Base-by-base conservation (phyloP, 495 filamentous ascomycete species). In the Xylaria venustula region DNA sequence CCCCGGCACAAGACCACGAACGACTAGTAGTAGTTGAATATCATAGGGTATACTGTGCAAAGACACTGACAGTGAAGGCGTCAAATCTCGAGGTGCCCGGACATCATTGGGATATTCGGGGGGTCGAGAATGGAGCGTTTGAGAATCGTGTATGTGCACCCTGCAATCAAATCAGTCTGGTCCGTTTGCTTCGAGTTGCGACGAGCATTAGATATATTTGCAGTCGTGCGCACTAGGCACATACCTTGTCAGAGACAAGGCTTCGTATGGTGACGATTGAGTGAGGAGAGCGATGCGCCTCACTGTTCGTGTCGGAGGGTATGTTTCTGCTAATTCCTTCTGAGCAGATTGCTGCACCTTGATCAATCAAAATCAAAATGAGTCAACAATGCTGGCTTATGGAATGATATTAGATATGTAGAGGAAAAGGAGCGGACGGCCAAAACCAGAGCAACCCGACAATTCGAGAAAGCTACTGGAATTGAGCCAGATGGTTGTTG, bases 351-450 rank as follows among this genome's bases (percentile, higher is more conserved):
- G 50, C 42, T 42, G 20, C 36, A 14, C 28, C 47, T 54, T 36
- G 47, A 54, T 61, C 58, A 61, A 48, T 54, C 58, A 48, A 54
- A 61, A 65, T 60, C 61, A 64, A 68, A 64, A 64, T 63, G 62
- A 42, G 65, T 53, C 65, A 65, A 68, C 59, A 64, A 68, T 63
- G 66, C 65, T 63, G 56, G 64, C 60, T 67, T 69, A 63, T 61
- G 54, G 67, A 66, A 68, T 64, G 46, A 67, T 54, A 70, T 57
- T 48, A 62, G 67, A 47, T 54, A 61, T 64, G 46, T 25, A 58
- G 30, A 53, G 60, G 48, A 61, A 79, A 81, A 80, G 74, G 79
- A 80, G 75, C 75, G 79, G 79, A 80, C 77, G 79, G 78, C 66
- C 77, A 79, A 79, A 72, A 74, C 77, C 77, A 80, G 70, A 70